Percentiles rank a stretch among this genome's conserved stretches.
Conservation (phyloP, 345 rosid genomes). For the Clausena lansium region DNA sequence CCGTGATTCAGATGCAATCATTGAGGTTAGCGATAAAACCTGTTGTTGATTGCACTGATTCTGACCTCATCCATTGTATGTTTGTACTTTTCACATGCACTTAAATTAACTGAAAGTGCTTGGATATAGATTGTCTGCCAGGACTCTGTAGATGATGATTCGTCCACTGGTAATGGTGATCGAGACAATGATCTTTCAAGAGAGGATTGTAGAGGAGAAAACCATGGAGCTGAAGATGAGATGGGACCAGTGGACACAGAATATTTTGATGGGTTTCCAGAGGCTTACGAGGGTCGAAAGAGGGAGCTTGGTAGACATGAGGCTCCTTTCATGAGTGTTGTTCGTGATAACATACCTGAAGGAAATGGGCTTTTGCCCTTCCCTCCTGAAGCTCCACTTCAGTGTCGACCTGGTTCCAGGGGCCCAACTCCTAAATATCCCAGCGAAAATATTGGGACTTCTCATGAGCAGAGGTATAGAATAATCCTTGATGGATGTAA, state of each 20-base stretch:
- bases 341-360: constrained; percentile 40
- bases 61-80: constrained; percentile 6
- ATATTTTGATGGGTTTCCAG: constrained; percentile 35
- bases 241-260: constrained; percentile 26
- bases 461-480: constrained; percentile 49
- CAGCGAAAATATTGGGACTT: constrained; percentile 33
- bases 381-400: constrained; percentile 28
- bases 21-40: constrained; percentile 57
- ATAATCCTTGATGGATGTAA: not conserved
- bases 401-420: constrained; percentile 36
- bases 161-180: constrained; percentile 44
- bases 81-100: constrained; percentile 12
- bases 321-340: constrained; percentile 29
- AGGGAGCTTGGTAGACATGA: constrained; percentile 32
- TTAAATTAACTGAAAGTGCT: constrained; percentile 28
- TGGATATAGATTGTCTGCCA: constrained; percentile 80
- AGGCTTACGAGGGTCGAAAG: constrained; percentile 30
- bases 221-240: constrained; percentile 39
- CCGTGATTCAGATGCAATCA: constrained; percentile 94
- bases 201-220: constrained; percentile 33
- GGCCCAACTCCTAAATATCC: constrained; percentile 31
- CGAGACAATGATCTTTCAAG: constrained; percentile 35
- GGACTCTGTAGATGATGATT: constrained; percentile 54
- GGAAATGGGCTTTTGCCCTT: constrained; percentile 37
- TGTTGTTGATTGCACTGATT: constrained; percentile 17